Conservation (phyloP, 2,329 filamentous ascomycete genomes). For the Fusarium citri region DNA sequence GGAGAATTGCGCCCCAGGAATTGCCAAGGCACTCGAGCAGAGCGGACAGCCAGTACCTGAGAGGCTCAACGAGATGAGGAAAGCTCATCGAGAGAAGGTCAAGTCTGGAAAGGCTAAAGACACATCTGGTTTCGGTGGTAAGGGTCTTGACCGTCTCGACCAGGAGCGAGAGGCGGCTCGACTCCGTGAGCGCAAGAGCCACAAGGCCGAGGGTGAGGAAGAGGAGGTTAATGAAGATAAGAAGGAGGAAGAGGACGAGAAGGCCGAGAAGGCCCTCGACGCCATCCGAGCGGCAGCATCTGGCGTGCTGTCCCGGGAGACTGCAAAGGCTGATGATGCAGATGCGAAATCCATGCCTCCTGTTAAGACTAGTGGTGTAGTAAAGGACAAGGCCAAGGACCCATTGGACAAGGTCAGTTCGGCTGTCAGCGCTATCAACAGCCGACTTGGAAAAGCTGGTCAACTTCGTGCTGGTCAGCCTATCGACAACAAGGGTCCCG, state of each 20-base stretch:
- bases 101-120: constrained; percentile 93
- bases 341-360: constrained; percentile 54
- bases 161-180: constrained; percentile 90
- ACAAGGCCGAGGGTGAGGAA: constrained; percentile 86
- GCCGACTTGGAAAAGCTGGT: constrained; percentile 87
- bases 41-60: constrained; percentile 87
- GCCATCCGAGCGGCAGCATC: constrained; percentile 73
- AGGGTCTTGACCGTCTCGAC: constrained; percentile 91
- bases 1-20: constrained; percentile 88
- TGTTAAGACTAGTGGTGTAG: constrained; percentile 68
- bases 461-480: constrained; percentile 92
- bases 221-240: constrained; percentile 87
- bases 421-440: constrained; percentile 92
- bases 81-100: constrained; percentile 86
- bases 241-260: constrained; percentile 72
- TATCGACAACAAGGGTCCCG: constrained; percentile 98
- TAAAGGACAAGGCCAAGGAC: constrained; percentile 68
- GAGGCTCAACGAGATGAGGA: constrained; percentile 71
- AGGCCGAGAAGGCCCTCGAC: constrained; percentile 75
- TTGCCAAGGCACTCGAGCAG: constrained; percentile 91
- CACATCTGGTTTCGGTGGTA: constrained; percentile 91
- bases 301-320: constrained; percentile 65
- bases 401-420: constrained; percentile 87
- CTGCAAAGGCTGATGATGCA: constrained; percentile 57
- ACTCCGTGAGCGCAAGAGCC: constrained; percentile 86